phyloP scores from a whole-genome alignment of 1,284 basidiomycete species.

The Fomitopsis pinicola region DNA sequence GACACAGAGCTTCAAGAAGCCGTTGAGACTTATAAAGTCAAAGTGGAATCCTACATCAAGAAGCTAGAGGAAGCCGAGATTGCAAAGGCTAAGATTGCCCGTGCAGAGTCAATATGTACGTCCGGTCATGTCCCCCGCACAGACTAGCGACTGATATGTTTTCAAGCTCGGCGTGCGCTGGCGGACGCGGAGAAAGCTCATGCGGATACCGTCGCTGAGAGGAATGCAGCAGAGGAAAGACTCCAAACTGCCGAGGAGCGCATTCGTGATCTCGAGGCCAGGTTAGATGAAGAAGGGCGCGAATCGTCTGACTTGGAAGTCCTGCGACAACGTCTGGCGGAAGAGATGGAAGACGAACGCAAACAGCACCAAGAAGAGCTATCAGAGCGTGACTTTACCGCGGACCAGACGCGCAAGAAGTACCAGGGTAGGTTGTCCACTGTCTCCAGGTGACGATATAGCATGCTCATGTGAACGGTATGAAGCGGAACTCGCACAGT shows the following conservation, averaged over 20 bases:
- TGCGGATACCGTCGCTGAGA: constrained; percentile 47
- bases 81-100: constrained; percentile 57
- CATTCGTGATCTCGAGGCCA: constrained; percentile 57
- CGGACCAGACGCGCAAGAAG: constrained; percentile 78
- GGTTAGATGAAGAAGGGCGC: constrained; percentile 64
- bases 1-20: constrained; percentile 55
- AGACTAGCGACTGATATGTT: constrained; percentile 5
- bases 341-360: constrained; percentile 74
- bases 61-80: constrained; percentile 71
- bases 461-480: neutral
- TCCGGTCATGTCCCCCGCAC: neutral
- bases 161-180: constrained; percentile 54
- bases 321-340: constrained; percentile 60
- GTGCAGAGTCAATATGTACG: constrained; percentile 61
- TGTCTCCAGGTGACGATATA: neutral
- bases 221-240: constrained; percentile 48
- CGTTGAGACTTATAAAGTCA: constrained; percentile 62
- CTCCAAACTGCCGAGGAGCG: constrained; percentile 50
- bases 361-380: constrained; percentile 75
- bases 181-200: constrained; percentile 61
- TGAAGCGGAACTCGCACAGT: constrained; percentile 66
- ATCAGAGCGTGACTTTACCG: constrained; percentile 69
- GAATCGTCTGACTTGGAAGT: constrained; percentile 65
- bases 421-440: constrained; percentile 56
- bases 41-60: constrained; percentile 55